Evolutionary conservation across 768 basidiomycete genomes (phyloP), one percentile per base, ranked within the genome.

Genomic region (Gyrodon lividus): DNA sequence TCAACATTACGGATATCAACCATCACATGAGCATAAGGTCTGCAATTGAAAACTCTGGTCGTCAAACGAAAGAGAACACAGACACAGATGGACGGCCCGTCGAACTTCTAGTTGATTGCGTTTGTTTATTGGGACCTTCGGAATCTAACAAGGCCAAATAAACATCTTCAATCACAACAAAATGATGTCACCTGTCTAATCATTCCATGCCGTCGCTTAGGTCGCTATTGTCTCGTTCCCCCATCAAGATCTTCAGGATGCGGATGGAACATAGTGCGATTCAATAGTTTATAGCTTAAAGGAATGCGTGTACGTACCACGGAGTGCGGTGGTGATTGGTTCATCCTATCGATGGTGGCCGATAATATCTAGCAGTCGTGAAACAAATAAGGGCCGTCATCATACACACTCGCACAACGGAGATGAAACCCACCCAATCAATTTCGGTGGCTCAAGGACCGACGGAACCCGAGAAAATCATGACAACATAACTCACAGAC

Each of bases 211-310:
- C 24, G 13, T 43, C 20, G 37, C 44, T 30, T 38, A 34, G 46
- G 16, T n/a, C 9, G 7, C 16, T 37, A 37, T 24, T 26, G 41
- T 42, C 41, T 22, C 41, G 9, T 41, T 26, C 16, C 10, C 42
- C 33, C 17, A 44, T 41, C 20, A 35, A 34, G 14, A 12, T 43
- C 41, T 48, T 1, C 20, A 13, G 13, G 39, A 24, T 43, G 6
- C 59, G 59, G 59, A 48, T 50, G 59, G 59, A 60, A 44, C 59
- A 56, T 60, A n/a, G 16, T 6, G 5, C 10, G 19, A 14, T 23
- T 12, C 34, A 37, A 35, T 35, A 34, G 28, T 16, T 34, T 45
- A 26, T 23, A 45, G 31, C 22, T 46, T 34, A 35, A 37, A 46
- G 44, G 22, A 35, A 34, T 23, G 13, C 10, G 22, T 17, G 45